phyloP scores from a whole-genome alignment of 177 flowering plant species.

The Tripterygium wilfordii region DNA sequence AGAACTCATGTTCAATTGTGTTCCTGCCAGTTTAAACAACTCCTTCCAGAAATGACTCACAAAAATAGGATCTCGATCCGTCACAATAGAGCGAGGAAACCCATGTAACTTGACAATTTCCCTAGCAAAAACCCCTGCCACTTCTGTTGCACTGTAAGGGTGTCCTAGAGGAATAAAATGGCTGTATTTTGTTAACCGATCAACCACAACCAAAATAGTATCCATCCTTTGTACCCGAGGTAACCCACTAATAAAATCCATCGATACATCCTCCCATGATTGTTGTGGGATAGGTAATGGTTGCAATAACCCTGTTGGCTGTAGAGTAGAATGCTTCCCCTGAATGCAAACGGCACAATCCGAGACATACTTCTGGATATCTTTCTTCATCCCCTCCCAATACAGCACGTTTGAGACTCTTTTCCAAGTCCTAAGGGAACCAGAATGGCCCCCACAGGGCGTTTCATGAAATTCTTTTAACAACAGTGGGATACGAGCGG shows the following conservation, averaged over 20 bases:
- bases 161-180: background rate
- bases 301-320: background rate
- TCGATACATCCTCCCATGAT: background rate
- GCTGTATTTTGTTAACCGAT: background rate
- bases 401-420: too few species aligned
- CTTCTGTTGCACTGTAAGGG: background rate
- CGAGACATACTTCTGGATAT: background rate
- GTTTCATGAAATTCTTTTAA: too few species aligned
- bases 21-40: slow-evolving; percentile 1
- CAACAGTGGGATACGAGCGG: too few species aligned
- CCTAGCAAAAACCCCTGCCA: background rate
- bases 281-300: background rate
- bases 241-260: background rate
- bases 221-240: background rate
- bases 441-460: too few species aligned
- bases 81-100: background rate
- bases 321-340: background rate
- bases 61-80: slow-evolving; percentile 3
- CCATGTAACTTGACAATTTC: background rate
- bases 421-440: too few species aligned
- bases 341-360: background rate
- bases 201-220: background rate
- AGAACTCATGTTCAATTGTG: background rate
- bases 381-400: background rate
- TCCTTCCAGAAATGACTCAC: slow-evolving; percentile 4